phyloP scores from a whole-genome alignment of 495 filamentous ascomycete genomes.

The Hyaloscypha hepaticicola region DNA sequence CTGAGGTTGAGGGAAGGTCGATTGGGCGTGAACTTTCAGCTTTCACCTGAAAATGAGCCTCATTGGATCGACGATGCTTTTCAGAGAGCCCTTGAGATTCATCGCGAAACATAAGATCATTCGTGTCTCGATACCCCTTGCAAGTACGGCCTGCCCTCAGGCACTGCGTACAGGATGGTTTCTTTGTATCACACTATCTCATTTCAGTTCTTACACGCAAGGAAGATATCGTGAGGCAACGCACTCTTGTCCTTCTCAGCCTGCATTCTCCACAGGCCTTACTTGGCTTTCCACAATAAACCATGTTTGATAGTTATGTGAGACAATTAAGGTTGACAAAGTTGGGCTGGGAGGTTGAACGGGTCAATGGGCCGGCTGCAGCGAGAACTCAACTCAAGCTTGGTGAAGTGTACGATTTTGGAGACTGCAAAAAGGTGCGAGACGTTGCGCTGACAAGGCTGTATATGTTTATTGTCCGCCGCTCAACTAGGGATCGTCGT shows the following conservation, averaged over 20 bases:
- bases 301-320: slow-evolving; percentile 38
- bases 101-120: slow-evolving; percentile 71
- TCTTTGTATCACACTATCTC: slow-evolving; percentile 61
- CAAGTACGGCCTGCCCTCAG: slow-evolving; percentile 59
- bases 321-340: not conserved
- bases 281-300: slow-evolving; percentile 56
- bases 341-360: not conserved
- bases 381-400: not conserved
- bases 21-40: not conserved
- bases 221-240: not conserved
- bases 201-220: not conserved
- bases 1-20: not conserved
- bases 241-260: slow-evolving; percentile 49
- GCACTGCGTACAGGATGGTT: slow-evolving; percentile 67
- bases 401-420: not conserved
- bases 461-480: not conserved
- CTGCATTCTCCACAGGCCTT: slow-evolving; percentile 55
- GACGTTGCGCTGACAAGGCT: not conserved
- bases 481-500: not conserved
- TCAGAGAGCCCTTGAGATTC: slow-evolving; percentile 51
- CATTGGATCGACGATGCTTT: slow-evolving; percentile 31
- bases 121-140: slow-evolving; percentile 67
- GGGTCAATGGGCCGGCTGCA: not conserved
- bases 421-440: not conserved
- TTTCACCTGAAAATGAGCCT: not conserved